A percentile compares a stretch with the other conserved stretches of the same genome.
Conservation (phyloP, 164 flowering plant genomes). For the Liriodendron chinense region DNA sequence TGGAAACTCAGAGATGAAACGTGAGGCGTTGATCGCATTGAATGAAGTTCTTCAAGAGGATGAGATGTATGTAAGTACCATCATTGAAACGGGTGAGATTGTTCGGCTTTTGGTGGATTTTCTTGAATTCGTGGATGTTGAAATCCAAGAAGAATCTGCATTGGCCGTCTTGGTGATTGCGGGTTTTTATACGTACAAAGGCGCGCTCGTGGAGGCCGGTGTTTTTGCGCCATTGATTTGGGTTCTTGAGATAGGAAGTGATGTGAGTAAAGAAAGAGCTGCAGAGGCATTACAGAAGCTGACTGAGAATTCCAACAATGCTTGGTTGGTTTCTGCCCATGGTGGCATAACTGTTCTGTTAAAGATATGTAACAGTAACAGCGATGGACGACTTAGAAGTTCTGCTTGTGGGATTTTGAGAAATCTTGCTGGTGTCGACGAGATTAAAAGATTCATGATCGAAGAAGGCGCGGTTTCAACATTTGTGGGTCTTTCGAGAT, state of each 20-base stretch:
- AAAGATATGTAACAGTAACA: constrained; percentile 42
- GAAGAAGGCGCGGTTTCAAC: constrained; percentile 66
- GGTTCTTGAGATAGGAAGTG: constrained; percentile 51
- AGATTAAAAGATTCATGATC: constrained; percentile 75
- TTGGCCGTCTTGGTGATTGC: constrained; percentile 43
- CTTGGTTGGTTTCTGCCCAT: constrained; percentile 89
- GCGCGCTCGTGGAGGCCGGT: constrained; percentile 49
- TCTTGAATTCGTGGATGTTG: constrained; percentile 45
- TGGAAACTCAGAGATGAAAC: constrained; percentile 64
- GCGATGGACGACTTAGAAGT: constrained; percentile 34
- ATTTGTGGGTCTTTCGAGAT: constrained; percentile 42
- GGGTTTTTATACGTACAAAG: constrained; percentile 39
- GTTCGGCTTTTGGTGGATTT: constrained; percentile 38
- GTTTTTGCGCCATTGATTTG: constrained; percentile 65
- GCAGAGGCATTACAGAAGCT: constrained; percentile 33
- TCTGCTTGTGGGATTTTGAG: constrained; percentile 66
- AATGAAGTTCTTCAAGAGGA: constrained; percentile 57
- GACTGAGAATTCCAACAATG: constrained; percentile 81
- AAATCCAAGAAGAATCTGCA: constrained; percentile 55
- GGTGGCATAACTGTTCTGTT: constrained; percentile 82
- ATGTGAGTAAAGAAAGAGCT: constrained; percentile 27
- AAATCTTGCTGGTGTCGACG: constrained; percentile 82
- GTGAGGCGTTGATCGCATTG: constrained; percentile 47
- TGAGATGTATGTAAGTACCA: constrained; percentile 53
- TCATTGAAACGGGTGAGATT: constrained; percentile 47